A percentile compares a stretch with the other conserved stretches of the same genome.
phyloP scores from a whole-genome alignment of 2,329 filamentous ascomycete species.

The Fusarium verticillioides region DNA sequence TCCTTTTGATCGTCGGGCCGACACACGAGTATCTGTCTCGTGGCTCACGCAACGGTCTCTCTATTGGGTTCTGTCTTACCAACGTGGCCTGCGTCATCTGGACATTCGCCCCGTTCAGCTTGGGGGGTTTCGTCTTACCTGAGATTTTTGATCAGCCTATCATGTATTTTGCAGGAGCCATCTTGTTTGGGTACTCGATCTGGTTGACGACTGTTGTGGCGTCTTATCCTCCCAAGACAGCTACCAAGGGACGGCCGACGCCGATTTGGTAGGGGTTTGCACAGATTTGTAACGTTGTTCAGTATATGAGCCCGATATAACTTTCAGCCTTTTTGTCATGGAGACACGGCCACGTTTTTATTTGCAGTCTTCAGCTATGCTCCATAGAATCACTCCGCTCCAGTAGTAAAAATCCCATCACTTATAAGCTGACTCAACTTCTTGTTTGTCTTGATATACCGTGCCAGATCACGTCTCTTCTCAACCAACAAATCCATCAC shows the following conservation, averaged over 20 bases:
- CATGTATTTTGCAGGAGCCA: neutral
- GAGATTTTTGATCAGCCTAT: conserved; percentile 1
- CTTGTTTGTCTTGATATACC: neutral
- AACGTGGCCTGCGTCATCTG: conserved; percentile 2
- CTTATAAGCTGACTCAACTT: conserved; percentile 9
- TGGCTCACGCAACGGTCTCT: neutral
- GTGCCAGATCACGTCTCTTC: conserved; percentile 7
- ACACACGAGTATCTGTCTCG: conserved; percentile 2
- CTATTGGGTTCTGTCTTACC: conserved; percentile 4
- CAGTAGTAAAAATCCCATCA: neutral
- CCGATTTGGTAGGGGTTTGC: neutral
- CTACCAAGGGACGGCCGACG: neutral
- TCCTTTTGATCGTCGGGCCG: conserved; percentile 4
- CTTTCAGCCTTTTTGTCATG: too few species aligned
- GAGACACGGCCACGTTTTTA: too few species aligned
- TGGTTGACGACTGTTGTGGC: neutral
- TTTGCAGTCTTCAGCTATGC: too few species aligned
- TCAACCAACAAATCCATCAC: conserved; percentile 12
- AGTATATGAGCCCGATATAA: too few species aligned
- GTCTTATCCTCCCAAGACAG: neutral
- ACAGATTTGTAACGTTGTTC: neutral
- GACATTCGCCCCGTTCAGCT: conserved; percentile 17
- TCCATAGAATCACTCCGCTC: neutral
- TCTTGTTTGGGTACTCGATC: neutral
- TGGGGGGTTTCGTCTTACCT: neutral